Base-by-base conservation (phyloP, 257 asterid species). In the Penstemon barbatus region DNA sequence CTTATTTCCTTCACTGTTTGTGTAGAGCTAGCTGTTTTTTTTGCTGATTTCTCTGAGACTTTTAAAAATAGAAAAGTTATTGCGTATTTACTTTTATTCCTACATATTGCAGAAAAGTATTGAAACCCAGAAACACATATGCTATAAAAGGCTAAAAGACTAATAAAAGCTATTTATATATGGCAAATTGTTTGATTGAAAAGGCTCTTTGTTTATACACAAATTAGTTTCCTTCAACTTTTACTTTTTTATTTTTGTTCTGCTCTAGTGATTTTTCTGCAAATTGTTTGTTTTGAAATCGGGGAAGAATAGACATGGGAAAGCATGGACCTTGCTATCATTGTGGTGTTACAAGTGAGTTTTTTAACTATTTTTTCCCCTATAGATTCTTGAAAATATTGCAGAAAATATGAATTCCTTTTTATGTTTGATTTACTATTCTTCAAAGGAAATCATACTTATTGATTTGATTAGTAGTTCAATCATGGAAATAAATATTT, bases 261-360 rank as follows among this genome's bases (percentile, higher is more conserved):
- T 57, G 75, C 59, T 49, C 48, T 46, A 66, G 74, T 77, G 70
- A 78, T 76, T 25, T 61, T 57, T 52, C 71, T 70, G 33, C 41
- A 54, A 75, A 75, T 61, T 71, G 68, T 62, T 46, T 64, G 13
- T 56, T 74, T 81, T 64, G 13, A 45, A 63, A 78, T 75, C 76
- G 74, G 73, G 77, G 68, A 57, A 73, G 72, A 76, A 72, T 60
- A 68, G 71, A 66, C 77, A 94, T 94, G 99, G 99, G 99, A 87
- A 94, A 94, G 97, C 97, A 89, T 70, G 99, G 98, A 72, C 99
- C 98, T 86, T 94, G 99, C 97, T 89, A 85, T 82, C 99, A 94
- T 93, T 94, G 98, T 94, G 98, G 99, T 86, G 97, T 91, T 79
- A 87, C 99, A 83, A 91, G 99, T 94, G 99, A 91, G 99, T 84